phyloP scores from a whole-genome alignment of 176 grass and related monocot genomes.

The Tillandsia fasciculata region DNA sequence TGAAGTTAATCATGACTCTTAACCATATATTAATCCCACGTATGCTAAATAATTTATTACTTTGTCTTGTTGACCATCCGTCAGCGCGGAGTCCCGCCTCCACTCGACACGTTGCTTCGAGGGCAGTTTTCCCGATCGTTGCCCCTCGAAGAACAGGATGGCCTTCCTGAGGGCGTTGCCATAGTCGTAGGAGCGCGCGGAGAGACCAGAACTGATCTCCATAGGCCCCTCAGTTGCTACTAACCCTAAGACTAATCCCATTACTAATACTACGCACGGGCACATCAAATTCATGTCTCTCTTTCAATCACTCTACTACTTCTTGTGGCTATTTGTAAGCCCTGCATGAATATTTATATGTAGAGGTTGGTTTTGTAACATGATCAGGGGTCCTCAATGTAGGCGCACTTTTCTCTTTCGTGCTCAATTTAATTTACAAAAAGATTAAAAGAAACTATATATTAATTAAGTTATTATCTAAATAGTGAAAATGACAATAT shows the following conservation, averaged over 20 bases:
- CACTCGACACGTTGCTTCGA: constrained; percentile 30
- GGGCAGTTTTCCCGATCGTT: constrained; percentile 37
- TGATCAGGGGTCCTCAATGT: no score
- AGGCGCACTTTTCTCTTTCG: no score
- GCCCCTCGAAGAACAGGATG: constrained; percentile 52
- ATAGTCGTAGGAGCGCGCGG: constrained; percentile 19
- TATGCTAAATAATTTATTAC: constrained; percentile 7
- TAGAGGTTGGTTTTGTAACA: no score
- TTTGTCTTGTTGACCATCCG: constrained; percentile 33
- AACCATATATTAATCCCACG: neutral
- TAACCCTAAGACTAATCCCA: neutral
- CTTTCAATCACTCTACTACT: neutral
- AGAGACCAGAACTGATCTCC: neutral
- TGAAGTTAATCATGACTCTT: no score
- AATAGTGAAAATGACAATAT: no score
- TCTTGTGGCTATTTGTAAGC: no score
- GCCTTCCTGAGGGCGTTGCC: constrained; percentile 26
- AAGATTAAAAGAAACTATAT: no score
- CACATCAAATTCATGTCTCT: neutral
- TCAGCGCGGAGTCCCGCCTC: constrained; percentile 41
- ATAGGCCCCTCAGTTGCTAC: neutral
- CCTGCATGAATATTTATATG: no score
- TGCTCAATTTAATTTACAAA: no score
- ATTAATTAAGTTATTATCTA: no score
- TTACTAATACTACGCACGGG: neutral